These are phyloP conservation scores for Aspergillus ochraceus DNA, from an alignment of 2,329 filamentous ascomycete species.

Conservation along the genomic window DNA sequence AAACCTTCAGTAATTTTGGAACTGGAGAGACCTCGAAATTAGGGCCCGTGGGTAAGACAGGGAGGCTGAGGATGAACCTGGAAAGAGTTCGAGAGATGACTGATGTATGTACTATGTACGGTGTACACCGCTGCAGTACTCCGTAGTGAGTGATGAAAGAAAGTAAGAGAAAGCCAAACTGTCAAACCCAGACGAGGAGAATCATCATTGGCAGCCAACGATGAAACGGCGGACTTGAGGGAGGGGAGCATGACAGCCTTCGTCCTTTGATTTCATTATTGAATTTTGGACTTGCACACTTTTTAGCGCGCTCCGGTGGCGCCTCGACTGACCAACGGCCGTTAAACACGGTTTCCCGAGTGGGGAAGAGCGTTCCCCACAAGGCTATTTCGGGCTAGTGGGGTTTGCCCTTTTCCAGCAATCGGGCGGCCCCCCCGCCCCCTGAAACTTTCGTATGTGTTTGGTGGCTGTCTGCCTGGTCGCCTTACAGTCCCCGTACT, in stretches of 20 bases:
- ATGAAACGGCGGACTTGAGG: background rate
- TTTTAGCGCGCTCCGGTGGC: slow-evolving; percentile 17
- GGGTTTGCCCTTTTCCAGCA: slow-evolving; percentile 5
- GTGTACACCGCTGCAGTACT: too few species aligned
- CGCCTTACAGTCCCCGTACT: background rate
- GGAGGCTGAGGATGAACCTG: background rate
- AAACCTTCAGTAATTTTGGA: background rate
- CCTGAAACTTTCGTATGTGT: slow-evolving; percentile 16
- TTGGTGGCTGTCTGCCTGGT: background rate
- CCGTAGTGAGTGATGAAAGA: too few species aligned
- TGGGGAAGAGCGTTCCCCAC: slow-evolving; percentile 9
- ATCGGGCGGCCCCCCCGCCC: slow-evolving; percentile 17
- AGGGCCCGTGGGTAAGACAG: background rate
- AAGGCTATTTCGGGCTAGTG: slow-evolving; percentile 23
- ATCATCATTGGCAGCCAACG: background rate
- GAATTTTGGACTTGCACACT: slow-evolving; percentile 6
- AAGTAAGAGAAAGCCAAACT: background rate
- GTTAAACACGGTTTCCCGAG: slow-evolving; percentile 17
- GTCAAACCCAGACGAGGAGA: background rate
- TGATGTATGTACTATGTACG: too few species aligned
- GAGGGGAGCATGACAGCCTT: background rate
- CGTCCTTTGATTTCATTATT: background rate
- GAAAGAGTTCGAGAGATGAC: background rate
- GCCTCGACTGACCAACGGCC: slow-evolving; percentile 16
- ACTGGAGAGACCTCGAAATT: background rate